A percentile compares a stretch with the other conserved stretches of the same genome.
phyloP scores from a whole-genome alignment of 345 rosid species.

The Pistacia vera region DNA sequence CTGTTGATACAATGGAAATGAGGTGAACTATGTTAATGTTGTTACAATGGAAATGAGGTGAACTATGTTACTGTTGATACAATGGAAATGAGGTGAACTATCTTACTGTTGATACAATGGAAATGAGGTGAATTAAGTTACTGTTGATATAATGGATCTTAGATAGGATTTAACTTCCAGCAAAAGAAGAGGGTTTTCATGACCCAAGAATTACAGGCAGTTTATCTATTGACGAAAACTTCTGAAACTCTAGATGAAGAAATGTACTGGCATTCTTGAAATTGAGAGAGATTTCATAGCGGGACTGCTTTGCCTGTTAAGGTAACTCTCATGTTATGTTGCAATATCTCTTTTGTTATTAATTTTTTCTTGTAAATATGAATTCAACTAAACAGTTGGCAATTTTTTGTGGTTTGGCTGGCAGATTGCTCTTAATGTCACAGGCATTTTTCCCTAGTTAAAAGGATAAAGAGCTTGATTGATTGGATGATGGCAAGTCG shows the following conservation, averaged over 20 bases:
- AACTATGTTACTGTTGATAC: conserved; percentile 6
- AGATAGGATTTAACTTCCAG: conserved; percentile 1
- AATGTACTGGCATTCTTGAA: conserved; percentile 10
- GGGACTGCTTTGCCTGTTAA: conserved; percentile 21
- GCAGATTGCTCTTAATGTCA: conserved; percentile 31
- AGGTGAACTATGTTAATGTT: conserved; percentile 4
- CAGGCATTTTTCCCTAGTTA: conserved; percentile 19
- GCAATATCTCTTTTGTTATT: not conserved
- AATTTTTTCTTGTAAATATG: not conserved
- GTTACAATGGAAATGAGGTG: not conserved
- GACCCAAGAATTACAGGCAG: conserved; percentile 8
- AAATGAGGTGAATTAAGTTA: no score
- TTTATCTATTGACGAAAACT: not conserved
- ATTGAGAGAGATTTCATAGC: conserved; percentile 24
- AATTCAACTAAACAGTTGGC: not conserved
- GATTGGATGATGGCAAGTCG: conserved; percentile 17
- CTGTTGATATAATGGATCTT: conserved; percentile 3
- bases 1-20: no score
- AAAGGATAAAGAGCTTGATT: conserved; percentile 18
- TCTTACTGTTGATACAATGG: conserved; percentile 1
- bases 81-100: not conserved
- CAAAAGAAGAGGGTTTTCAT: not conserved
- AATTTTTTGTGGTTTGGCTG: conserved; percentile 15
- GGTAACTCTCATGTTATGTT: conserved; percentile 19
- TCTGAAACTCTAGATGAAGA: conserved; percentile 10